Evolutionary conservation across 768 basidiomycete species (phyloP).

Genomic region (Lactifluus subvellereus): DNA sequence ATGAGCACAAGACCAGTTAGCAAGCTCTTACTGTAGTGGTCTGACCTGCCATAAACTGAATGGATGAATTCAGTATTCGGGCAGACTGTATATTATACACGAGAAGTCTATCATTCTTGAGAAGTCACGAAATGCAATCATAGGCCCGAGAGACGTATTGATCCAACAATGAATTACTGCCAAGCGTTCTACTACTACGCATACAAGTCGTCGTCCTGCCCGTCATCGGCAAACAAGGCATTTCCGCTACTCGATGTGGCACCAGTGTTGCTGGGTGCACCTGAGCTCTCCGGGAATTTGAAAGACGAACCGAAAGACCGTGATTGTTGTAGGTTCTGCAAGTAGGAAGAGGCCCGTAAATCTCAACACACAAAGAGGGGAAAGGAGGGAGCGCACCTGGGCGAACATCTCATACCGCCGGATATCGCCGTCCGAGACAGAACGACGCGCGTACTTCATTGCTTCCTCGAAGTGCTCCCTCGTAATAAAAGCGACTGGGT

Average conservation of each 20-base stretch:
- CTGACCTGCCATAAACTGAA: not conserved
- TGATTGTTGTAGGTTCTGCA: conserved; percentile 81
- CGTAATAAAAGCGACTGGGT: conserved; percentile 87
- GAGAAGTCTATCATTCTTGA: conserved; percentile 17
- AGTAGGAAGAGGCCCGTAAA: conserved; percentile 17
- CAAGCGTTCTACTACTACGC: conserved; percentile 46
- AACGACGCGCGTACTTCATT: conserved; percentile 95
- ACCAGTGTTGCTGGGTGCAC: conserved; percentile 22
- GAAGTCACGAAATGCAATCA: conserved; percentile 11
- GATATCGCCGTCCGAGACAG: conserved; percentile 94
- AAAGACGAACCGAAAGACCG: conserved; percentile 92
- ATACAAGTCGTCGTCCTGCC: conserved; percentile 87
- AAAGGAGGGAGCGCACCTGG: conserved; percentile 46
- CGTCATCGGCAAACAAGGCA: conserved; percentile 77
- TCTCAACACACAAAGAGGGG: not conserved
- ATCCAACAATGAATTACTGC: conserved; percentile 1
- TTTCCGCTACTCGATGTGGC: conserved; percentile 47
- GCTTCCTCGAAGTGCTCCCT: conserved; percentile 97
- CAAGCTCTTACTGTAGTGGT: no score
- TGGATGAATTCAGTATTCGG: not conserved
- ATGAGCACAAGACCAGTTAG: no score
- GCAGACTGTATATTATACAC: conserved; percentile 7
- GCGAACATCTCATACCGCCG: conserved; percentile 98
- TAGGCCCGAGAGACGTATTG: not conserved
- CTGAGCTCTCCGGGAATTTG: conserved; percentile 84